Percentiles rank a stretch among this genome's conserved stretches.
Conservation (phyloP, 2,329 filamentous ascomycete species). For the Trichoderma sp. region DNA sequence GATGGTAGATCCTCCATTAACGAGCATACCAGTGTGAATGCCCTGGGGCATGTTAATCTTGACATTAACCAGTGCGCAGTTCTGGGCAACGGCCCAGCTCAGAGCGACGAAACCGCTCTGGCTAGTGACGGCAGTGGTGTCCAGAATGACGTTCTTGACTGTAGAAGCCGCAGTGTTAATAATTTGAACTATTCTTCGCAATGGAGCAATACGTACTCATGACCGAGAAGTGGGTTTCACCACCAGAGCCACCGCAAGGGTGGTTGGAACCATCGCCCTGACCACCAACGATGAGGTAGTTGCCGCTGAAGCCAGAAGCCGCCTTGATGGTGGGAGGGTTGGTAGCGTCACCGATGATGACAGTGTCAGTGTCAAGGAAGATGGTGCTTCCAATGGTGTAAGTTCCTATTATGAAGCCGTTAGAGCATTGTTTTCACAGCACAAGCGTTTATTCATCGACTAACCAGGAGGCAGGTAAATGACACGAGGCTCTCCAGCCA, state of each 20-base stretch:
- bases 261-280: constrained; percentile 20
- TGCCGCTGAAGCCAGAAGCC: constrained; percentile 61
- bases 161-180: not conserved
- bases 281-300: constrained; percentile 23
- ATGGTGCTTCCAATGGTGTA: constrained; percentile 22
- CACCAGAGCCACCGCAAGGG: constrained; percentile 21
- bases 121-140: constrained; percentile 22
- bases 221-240: constrained; percentile 25
- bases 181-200: no score
- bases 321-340: constrained; percentile 69
- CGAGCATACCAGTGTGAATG: constrained; percentile 22
- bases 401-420: constrained; percentile 15
- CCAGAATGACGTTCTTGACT: constrained; percentile 25
- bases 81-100: constrained; percentile 25
- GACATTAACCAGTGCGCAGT: constrained; percentile 25
- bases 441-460: not conserved
- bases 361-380: constrained; percentile 52
- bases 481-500: constrained; percentile 24
- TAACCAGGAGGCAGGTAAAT: constrained; percentile 24
- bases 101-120: constrained; percentile 20
- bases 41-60: constrained; percentile 19
- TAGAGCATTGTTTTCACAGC: not conserved
- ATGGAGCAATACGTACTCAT: constrained; percentile 22
- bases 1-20: constrained; percentile 22
- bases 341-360: constrained; percentile 74